Evolutionary conservation across 2,329 filamentous ascomycete species (phyloP).

Genomic region (Stagonosporopsis rhizophila): DNA sequence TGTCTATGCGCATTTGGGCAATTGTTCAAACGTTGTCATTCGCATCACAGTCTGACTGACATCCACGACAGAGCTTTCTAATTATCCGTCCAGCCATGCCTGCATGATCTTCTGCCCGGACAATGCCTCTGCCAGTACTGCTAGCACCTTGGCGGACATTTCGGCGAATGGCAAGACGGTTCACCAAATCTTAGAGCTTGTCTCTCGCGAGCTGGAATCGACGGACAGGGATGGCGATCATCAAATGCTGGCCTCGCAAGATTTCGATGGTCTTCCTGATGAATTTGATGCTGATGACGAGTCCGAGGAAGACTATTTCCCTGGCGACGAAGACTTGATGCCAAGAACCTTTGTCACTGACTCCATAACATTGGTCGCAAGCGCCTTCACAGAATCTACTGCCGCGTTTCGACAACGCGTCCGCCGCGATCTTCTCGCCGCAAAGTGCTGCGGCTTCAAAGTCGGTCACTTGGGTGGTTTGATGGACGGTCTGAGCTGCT

Average conservation of each 20-base stretch:
- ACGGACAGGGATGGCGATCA: conserved; percentile 53
- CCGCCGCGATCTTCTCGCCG: conserved; percentile 65
- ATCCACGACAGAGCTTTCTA: conserved; percentile 58
- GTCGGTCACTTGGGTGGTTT: conserved; percentile 68
- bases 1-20: too few species aligned
- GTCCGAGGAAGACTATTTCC: conserved; percentile 41
- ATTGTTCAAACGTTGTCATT: background rate
- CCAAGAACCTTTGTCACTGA: conserved; percentile 33
- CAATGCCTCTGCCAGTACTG: conserved; percentile 53
- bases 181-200: conserved; percentile 56
- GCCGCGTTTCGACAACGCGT: conserved; percentile 52
- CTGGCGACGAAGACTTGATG: conserved; percentile 50
- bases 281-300: conserved; percentile 46
- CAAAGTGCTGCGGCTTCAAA: conserved; percentile 72
- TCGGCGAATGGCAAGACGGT: conserved; percentile 58
- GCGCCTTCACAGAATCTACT: conserved; percentile 32
- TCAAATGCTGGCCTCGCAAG: conserved; percentile 51
- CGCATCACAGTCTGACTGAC: conserved; percentile 2
- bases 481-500: conserved; percentile 55
- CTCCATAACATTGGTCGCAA: background rate
- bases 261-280: conserved; percentile 41
- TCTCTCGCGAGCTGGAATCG: conserved; percentile 49
- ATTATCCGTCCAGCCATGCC: conserved; percentile 66
- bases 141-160: conserved; percentile 54
- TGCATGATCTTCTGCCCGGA: conserved; percentile 65